phyloP scores from a whole-genome alignment of 1,139 yeast species.

The Diutina siamensis region DNA sequence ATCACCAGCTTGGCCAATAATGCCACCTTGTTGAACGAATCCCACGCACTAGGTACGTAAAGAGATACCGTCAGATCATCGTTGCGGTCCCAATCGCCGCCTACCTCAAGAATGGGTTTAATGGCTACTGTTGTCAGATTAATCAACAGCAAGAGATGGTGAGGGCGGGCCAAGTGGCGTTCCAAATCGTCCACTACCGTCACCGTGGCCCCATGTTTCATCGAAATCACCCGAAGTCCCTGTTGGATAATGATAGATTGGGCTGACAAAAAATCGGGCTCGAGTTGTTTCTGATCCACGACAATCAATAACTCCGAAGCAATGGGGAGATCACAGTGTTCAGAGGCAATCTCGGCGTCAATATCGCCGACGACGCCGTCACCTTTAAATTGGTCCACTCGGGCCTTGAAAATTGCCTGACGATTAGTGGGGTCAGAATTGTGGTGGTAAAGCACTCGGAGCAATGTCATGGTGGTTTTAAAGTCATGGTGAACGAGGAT shows the following conservation, averaged over 20 bases:
- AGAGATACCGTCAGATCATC: not conserved
- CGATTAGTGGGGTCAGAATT: not conserved
- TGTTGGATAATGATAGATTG: not conserved
- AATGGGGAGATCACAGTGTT: not conserved
- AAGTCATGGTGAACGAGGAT: not conserved
- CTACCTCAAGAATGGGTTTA: not conserved
- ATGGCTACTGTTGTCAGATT: not conserved
- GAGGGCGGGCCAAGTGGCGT: not conserved
- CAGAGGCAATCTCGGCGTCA: too few species aligned
- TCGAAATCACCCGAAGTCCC: not conserved
- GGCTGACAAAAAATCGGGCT: not conserved
- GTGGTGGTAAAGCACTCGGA: not conserved
- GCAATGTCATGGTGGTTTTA: not conserved
- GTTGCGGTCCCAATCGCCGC: not conserved
- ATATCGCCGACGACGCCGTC: not conserved
- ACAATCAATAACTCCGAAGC: not conserved
- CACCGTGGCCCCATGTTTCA: not conserved
- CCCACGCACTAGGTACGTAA: not conserved
- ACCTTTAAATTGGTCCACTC: not conserved
- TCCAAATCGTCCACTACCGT: not conserved
- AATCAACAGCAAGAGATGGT: not conserved
- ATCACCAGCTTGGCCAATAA: constrained; percentile 3
- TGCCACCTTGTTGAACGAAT: not conserved
- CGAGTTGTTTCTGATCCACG: not conserved
- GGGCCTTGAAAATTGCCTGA: too few species aligned